phyloP scores from a whole-genome alignment of 2,329 filamentous ascomycete species.

The Colletotrichum aenigma region DNA sequence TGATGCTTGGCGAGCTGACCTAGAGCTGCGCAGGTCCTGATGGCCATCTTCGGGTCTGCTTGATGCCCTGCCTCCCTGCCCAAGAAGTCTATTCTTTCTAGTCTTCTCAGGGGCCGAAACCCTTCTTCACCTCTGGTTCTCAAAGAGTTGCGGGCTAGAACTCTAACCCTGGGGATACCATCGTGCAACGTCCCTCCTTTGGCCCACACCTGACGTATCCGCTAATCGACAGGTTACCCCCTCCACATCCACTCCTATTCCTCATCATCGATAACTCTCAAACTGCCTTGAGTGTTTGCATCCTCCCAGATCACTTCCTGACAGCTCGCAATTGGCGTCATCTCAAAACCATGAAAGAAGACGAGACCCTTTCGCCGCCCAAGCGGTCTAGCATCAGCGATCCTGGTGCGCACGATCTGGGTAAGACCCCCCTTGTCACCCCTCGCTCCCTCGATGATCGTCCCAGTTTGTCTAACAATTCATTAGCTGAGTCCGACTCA shows the following conservation, averaged over 20 bases:
- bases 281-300: neutral
- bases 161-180: neutral
- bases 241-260: constrained; percentile 17
- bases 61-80: neutral
- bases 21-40: neutral
- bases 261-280: constrained; percentile 5
- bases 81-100: neutral
- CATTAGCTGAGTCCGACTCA: constrained; percentile 59
- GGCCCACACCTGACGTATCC: constrained; percentile 20
- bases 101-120: neutral
- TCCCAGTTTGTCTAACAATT: constrained; percentile 26
- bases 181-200: neutral
- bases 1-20: constrained; percentile 10
- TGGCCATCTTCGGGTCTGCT: neutral
- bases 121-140: neutral
- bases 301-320: neutral
- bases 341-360: constrained; percentile 31
- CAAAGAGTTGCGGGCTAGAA: neutral
- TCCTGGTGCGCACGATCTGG: constrained; percentile 64
- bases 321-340: neutral
- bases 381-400: constrained; percentile 49
- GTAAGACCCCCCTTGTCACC: constrained; percentile 36
- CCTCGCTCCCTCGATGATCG: neutral
- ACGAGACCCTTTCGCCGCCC: constrained; percentile 44
- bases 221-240: constrained; percentile 20